phyloP scores from a whole-genome alignment of 768 basidiomycete genomes.

The Hydnum rufescens region DNA sequence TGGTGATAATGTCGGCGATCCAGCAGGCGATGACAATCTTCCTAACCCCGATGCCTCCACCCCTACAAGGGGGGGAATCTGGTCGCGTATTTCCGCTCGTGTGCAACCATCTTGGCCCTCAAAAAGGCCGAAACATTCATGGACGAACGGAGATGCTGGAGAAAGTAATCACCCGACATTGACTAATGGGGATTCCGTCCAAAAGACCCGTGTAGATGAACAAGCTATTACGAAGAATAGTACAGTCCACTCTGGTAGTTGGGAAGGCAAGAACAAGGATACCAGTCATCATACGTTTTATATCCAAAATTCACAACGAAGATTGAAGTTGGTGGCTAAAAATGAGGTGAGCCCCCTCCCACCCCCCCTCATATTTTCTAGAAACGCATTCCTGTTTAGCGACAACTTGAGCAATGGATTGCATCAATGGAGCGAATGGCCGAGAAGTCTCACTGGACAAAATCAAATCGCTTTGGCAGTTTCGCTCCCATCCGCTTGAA shows the following conservation, averaged over 20 bases:
- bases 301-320: constrained; percentile 77
- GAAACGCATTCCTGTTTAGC: constrained; percentile 22
- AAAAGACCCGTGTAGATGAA: too few relatives aligned
- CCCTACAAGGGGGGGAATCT: too few relatives aligned
- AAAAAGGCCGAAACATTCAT: too few relatives aligned
- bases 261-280: constrained; percentile 32
- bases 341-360: constrained; percentile 41
- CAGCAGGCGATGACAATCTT: neutral
- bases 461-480: constrained; percentile 74
- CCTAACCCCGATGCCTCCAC: neutral
- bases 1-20: neutral
- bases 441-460: constrained; percentile 53
- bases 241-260: constrained; percentile 18
- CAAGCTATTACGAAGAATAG: too few relatives aligned
- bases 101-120: too few relatives aligned
- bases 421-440: constrained; percentile 72
- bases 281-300: constrained; percentile 91
- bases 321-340: constrained; percentile 66
- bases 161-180: too few relatives aligned
- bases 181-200: too few relatives aligned
- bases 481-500: constrained; percentile 87
- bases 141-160: too few relatives aligned
- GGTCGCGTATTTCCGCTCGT: too few relatives aligned
- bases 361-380: neutral
- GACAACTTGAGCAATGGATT: constrained; percentile 96